Conservation (phyloP, 169 alveolate species). For the Blepharisma undulans region DNA sequence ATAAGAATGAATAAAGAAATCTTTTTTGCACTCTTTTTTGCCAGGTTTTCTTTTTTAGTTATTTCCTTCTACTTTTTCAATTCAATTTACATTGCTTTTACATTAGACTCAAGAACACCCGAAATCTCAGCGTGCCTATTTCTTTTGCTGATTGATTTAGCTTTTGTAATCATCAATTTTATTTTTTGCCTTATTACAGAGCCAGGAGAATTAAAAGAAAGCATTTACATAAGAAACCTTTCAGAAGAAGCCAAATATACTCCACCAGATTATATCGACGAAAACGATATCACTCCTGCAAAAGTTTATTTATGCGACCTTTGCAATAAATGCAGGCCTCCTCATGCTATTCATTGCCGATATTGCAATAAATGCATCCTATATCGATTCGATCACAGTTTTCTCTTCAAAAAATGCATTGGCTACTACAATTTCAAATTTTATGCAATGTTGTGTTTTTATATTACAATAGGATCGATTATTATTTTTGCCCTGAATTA, state of each 20-base stretch:
- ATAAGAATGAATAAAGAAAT: neutral
- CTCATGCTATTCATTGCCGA: neutral
- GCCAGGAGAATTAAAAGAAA: neutral
- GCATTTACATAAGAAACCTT: neutral
- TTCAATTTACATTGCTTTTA: neutral
- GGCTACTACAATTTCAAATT: neutral
- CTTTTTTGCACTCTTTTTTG: neutral
- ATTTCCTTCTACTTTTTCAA: neutral
- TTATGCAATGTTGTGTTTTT: neutral
- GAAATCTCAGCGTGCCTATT: neutral
- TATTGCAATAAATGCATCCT: neutral
- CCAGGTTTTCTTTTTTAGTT: neutral
- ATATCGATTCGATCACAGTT: neutral
- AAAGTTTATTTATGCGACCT: neutral
- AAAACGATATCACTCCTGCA: neutral
- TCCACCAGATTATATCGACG: neutral
- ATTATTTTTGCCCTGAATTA: neutral
- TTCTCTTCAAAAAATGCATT: neutral
- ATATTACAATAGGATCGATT: neutral
- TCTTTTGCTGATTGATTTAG: neutral
- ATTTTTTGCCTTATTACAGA: neutral
- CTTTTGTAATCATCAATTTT: neutral
- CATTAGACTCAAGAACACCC: neutral
- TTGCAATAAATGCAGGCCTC: neutral
- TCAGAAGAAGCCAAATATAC: neutral